A percentile compares a stretch with the other conserved stretches of the same genome.
These are phyloP conservation scores for Rosa multiflora DNA, from an alignment of 306 rosid species.

Conservation along the genomic window DNA sequence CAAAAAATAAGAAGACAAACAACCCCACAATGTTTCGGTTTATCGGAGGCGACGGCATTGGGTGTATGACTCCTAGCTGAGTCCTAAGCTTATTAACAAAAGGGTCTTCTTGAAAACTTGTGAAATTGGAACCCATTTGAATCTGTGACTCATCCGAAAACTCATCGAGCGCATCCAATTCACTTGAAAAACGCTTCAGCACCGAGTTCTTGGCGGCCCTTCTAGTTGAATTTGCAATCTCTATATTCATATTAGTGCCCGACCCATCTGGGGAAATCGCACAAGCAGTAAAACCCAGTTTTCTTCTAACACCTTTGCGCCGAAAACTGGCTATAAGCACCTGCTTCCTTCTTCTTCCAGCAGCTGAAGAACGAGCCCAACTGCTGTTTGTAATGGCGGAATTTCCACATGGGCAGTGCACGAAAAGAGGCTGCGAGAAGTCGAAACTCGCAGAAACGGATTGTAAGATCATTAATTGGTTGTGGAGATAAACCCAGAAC, in stretches of 20 bases:
- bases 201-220: slow-evolving; percentile 50
- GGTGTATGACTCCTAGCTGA: slow-evolving; percentile 93
- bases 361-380: slow-evolving; percentile 33
- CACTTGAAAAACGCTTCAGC: slow-evolving; percentile 43
- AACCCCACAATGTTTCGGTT: slow-evolving; percentile 71
- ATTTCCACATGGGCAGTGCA: slow-evolving; percentile 54
- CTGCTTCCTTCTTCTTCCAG: slow-evolving; percentile 31
- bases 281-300: slow-evolving; percentile 35
- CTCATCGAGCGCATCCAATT: slow-evolving; percentile 36
- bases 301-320: slow-evolving; percentile 37
- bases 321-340: slow-evolving; percentile 27
- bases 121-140: slow-evolving; percentile 61
- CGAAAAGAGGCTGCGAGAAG: slow-evolving; percentile 31
- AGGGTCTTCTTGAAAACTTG: slow-evolving; percentile 77
- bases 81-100: slow-evolving; percentile 89
- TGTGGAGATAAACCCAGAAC: slow-evolving; percentile 22
- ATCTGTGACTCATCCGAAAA: slow-evolving; percentile 36
- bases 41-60: slow-evolving; percentile 89
- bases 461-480: slow-evolving; percentile 59
- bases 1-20: slow-evolving; percentile 90
- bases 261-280: slow-evolving; percentile 42
- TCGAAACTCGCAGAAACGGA: slow-evolving; percentile 42
- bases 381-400: neutral
- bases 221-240: slow-evolving; percentile 39
- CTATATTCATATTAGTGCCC: slow-evolving; percentile 29